phyloP scores from a whole-genome alignment of 2,329 filamentous ascomycete species.

The Corniculantispora saksenae region DNA sequence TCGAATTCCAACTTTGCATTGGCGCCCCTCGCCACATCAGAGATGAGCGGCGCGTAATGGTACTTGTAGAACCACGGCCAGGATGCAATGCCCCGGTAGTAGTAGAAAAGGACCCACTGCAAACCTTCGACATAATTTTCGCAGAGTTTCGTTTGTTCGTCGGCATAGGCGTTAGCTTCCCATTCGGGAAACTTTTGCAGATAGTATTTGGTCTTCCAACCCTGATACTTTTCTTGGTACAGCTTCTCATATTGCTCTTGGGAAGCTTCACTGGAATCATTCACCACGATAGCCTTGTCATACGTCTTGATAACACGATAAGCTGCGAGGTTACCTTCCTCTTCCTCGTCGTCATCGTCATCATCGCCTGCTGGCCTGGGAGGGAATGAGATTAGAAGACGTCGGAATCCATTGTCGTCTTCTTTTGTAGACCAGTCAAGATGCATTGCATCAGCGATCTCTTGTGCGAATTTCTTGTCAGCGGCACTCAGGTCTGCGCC shows the following conservation, averaged over 20 bases:
- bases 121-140: constrained; percentile 98
- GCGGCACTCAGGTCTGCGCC: constrained; percentile 72
- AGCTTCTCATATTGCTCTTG: constrained; percentile 77
- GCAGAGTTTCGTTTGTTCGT: constrained; percentile 76
- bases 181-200: constrained; percentile 83
- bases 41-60: constrained; percentile 97
- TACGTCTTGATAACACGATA: constrained; percentile 85
- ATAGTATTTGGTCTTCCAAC: constrained; percentile 97
- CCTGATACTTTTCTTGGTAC: constrained; percentile 85
- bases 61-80: constrained; percentile 99
- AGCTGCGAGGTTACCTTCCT: constrained; percentile 84
- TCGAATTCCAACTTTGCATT: constrained; percentile 87
- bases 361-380: constrained; percentile 53
- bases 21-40: constrained; percentile 88
- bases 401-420: constrained; percentile 56
- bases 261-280: constrained; percentile 76
- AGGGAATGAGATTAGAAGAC: constrained; percentile 54
- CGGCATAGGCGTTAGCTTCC: constrained; percentile 72
- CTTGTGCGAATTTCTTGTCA: constrained; percentile 91
- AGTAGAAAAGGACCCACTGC: constrained; percentile 98
- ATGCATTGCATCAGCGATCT: constrained; percentile 68
- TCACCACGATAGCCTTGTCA: constrained; percentile 83
- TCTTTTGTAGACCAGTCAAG: constrained; percentile 60
- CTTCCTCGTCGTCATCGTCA: constrained; percentile 64
- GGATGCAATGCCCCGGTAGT: constrained; percentile 93